A percentile compares a stretch with the other conserved stretches of the same genome.
Conservation (phyloP, 1,139 yeast species). For the Blastobotrys ciferrii region DNA sequence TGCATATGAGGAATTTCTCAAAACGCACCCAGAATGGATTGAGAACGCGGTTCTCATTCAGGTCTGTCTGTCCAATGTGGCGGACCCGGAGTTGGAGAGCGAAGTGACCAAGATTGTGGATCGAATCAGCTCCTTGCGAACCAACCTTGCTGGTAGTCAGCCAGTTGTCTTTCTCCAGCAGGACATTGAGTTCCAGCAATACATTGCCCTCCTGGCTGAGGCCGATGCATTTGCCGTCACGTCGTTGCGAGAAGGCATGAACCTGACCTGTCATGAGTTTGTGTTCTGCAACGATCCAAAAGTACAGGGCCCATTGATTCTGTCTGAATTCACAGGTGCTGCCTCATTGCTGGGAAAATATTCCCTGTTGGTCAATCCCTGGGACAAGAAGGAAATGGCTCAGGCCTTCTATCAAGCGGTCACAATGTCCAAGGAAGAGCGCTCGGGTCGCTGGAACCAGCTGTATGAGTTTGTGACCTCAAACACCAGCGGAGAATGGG, state of each 20-base stretch:
- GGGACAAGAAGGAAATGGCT: conserved; percentile 73
- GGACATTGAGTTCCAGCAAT: conserved; percentile 86
- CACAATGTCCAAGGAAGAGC: conserved; percentile 60
- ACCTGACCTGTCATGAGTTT: conserved; percentile 92
- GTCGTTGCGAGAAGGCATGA: conserved; percentile 95
- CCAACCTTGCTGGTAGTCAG: conserved; percentile 52
- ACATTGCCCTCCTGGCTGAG: conserved; percentile 78
- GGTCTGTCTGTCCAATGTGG: conserved; percentile 63
- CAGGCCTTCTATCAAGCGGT: conserved; percentile 60
- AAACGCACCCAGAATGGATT: conserved; percentile 66
- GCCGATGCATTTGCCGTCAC: conserved; percentile 87
- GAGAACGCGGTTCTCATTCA: conserved; percentile 75
- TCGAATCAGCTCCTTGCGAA: conserved; percentile 76
- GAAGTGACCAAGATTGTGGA: conserved; percentile 78
- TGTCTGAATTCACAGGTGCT: conserved; percentile 94
- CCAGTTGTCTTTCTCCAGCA: conserved; percentile 87
- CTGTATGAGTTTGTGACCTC: conserved; percentile 57
- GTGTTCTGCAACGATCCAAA: conserved; percentile 65
- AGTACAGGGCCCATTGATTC: conserved; percentile 73
- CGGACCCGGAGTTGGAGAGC: conserved; percentile 52
- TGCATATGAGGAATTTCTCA: conserved; percentile 80
- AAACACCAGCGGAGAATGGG: conserved; percentile 79
- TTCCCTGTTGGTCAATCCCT: conserved; percentile 82
- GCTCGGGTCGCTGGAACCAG: conserved; percentile 57
- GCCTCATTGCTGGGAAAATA: conserved; percentile 68